phyloP scores from a whole-genome alignment of 139 green algal genomes.

The Chlorella sorokiniana region DNA sequence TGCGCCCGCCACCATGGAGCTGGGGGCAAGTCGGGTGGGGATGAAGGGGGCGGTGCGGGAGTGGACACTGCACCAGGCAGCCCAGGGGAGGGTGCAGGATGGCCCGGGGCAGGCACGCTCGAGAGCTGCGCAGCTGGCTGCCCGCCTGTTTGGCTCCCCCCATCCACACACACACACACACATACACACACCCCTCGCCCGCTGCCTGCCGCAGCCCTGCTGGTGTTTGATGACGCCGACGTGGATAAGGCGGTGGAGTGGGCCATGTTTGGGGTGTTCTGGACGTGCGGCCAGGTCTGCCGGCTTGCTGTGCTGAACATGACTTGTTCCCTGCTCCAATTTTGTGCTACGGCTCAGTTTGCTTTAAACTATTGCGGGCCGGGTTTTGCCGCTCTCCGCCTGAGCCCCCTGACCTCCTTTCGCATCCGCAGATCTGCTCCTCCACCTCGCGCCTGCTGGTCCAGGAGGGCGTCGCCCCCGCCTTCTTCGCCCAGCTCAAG shows the following conservation, averaged over 20 bases:
- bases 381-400: too few species aligned
- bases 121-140: too few species aligned
- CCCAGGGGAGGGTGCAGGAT: too few species aligned
- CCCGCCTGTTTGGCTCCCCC: neutral
- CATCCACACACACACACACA: neutral
- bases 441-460: constrained; percentile 86
- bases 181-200: neutral
- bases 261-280: constrained; percentile 88
- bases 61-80: too few species aligned
- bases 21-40: constrained; percentile 83
- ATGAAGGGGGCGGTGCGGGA: too few species aligned
- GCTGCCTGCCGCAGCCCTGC: constrained; percentile 44
- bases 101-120: too few species aligned
- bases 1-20: constrained; percentile 74
- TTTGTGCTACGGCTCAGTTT: neutral
- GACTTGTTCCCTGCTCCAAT: neutral
- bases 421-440: constrained; percentile 80
- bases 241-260: constrained; percentile 90
- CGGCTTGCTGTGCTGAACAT: neutral
- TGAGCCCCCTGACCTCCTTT: constrained; percentile 6
- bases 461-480: constrained; percentile 66
- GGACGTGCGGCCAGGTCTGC: constrained; percentile 47
- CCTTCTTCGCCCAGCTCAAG: constrained; percentile 75
- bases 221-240: constrained; percentile 93
- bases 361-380: neutral